phyloP scores from a whole-genome alignment of 2,329 filamentous ascomycete species.

The Cryoendolithus antarcticus region DNA sequence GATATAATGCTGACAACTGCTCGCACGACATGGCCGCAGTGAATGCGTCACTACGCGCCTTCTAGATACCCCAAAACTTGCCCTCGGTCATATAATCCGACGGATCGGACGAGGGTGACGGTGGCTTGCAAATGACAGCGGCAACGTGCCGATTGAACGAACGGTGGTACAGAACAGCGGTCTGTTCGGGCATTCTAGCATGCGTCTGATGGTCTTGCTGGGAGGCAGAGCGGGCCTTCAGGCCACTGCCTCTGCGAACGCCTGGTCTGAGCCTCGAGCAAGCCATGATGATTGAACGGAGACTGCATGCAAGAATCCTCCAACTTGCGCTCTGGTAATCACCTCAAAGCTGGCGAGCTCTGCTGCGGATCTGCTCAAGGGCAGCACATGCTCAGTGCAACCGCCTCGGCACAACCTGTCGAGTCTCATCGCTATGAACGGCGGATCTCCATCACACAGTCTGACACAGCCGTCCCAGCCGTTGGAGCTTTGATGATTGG shows the following conservation, averaged over 20 bases:
- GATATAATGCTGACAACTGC: no score
- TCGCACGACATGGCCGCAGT: no score
- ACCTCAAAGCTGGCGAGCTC: not conserved
- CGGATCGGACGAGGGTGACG: no score
- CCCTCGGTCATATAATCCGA: no score
- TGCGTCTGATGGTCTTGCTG: not conserved
- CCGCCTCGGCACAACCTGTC: conserved; percentile 2
- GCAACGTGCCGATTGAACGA: conserved; percentile 4
- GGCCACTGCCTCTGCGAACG: conserved; percentile 1
- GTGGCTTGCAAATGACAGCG: conserved; percentile 7
- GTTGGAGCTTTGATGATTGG: conserved; percentile 4
- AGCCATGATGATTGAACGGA: no score
- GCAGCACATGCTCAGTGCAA: not conserved
- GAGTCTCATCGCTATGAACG: conserved; percentile 1
- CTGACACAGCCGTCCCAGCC: conserved; percentile 1
- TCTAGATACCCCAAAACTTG: no score
- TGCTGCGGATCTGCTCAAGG: not conserved
- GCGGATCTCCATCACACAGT: conserved; percentile 1
- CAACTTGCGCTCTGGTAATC: not conserved
- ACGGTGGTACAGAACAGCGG: conserved; percentile 5
- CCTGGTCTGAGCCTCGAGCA: not conserved
- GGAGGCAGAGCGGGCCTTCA: not conserved
- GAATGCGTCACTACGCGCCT: no score
- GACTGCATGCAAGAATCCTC: no score
- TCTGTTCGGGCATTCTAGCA: conserved; percentile 3